Percentiles rank a stretch among this genome's conserved stretches.
Conservation (phyloP, 768 basidiomycete species). For the Tremella fuciformis region DNA sequence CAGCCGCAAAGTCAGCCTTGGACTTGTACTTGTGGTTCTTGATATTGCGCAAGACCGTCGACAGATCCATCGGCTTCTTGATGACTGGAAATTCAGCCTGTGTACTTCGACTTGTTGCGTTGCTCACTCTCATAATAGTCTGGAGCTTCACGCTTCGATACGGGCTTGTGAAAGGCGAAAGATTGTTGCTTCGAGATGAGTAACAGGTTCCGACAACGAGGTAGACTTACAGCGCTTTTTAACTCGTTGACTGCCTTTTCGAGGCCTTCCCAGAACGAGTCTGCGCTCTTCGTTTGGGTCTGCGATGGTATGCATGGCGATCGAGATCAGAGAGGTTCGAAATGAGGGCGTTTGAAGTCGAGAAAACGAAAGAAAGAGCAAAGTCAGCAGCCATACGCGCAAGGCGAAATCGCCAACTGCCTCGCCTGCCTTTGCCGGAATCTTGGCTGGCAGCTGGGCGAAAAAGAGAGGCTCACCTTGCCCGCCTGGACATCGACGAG, state of each 20-base stretch:
- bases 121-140: slow-evolving; percentile 85
- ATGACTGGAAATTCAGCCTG: slow-evolving; percentile 63
- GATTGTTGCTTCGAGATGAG: slow-evolving; percentile 66
- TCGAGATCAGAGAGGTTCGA: neutral
- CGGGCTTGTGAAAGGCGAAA: slow-evolving; percentile 88
- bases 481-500: slow-evolving; percentile 81
- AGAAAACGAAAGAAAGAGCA: slow-evolving; percentile 8
- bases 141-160: slow-evolving; percentile 80
- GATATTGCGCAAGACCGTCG: slow-evolving; percentile 87
- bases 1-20: slow-evolving; percentile 88
- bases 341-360: slow-evolving; percentile 1
- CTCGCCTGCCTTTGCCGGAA: slow-evolving; percentile 12
- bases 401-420: slow-evolving; percentile 3
- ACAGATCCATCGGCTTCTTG: slow-evolving; percentile 89
- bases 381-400: slow-evolving; percentile 14
- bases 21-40: slow-evolving; percentile 88
- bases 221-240: slow-evolving; percentile 60
- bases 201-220: neutral
- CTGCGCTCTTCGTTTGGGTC: slow-evolving; percentile 63
- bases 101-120: slow-evolving; percentile 10
- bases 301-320: slow-evolving; percentile 12
- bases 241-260: slow-evolving; percentile 85
- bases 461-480: slow-evolving; percentile 62
- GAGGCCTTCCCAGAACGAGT: slow-evolving; percentile 89
- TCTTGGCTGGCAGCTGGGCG: neutral